These are phyloP conservation scores for Tolypocladium endophyticum DNA, from an alignment of 2,329 filamentous ascomycete species.

Conservation along the genomic window DNA sequence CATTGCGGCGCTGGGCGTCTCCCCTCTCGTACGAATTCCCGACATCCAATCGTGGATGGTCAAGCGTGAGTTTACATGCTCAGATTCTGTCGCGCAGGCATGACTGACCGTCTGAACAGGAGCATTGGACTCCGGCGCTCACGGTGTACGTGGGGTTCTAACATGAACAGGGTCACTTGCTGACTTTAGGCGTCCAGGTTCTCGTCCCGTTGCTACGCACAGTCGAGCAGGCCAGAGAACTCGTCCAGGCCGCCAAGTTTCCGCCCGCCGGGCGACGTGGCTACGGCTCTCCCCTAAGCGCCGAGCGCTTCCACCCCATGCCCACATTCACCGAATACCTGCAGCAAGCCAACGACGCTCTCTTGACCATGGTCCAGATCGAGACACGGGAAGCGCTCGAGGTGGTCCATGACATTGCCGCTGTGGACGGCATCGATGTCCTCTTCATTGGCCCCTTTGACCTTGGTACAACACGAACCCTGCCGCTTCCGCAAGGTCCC, in stretches of 20 bases:
- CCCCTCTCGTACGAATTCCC: conserved; percentile 39
- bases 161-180: not conserved
- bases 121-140: conserved; percentile 39
- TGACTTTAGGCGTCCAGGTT: conserved; percentile 16
- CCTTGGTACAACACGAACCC: conserved; percentile 29
- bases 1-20: conserved; percentile 34
- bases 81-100: not conserved
- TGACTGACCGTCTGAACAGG: conserved; percentile 14
- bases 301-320: conserved; percentile 29
- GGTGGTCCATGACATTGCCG: conserved; percentile 50
- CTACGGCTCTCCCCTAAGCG: conserved; percentile 37
- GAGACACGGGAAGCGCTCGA: conserved; percentile 54
- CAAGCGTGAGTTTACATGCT: conserved; percentile 22
- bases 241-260: conserved; percentile 39
- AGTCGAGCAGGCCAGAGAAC: conserved; percentile 31
- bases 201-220: conserved; percentile 35
- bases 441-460: conserved; percentile 59
- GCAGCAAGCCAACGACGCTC: conserved; percentile 35
- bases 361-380: conserved; percentile 58
- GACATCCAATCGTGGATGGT: conserved; percentile 37
- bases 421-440: conserved; percentile 48
- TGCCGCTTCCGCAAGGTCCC: too few relatives aligned
- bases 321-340: conserved; percentile 37
- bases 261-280: conserved; percentile 37
- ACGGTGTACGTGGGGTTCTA: conserved; percentile 27